These are phyloP conservation scores for Glarea lozoyensis DNA, from an alignment of 495 filamentous ascomycete species.

Conservation along the genomic window DNA sequence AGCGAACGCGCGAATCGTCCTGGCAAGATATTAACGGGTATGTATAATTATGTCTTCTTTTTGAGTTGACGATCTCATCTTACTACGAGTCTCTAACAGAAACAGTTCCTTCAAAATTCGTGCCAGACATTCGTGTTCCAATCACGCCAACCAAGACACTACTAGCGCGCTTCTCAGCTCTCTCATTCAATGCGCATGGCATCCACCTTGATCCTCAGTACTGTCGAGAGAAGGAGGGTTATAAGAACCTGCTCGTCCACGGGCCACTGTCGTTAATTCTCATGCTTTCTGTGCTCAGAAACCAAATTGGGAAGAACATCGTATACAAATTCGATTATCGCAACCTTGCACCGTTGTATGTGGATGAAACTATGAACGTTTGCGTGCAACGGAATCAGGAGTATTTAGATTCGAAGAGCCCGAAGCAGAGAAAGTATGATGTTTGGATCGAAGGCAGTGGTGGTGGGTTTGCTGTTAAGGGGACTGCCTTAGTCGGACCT, in stretches of 20 bases:
- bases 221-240: slow-evolving; percentile 60
- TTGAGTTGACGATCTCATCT: neutral
- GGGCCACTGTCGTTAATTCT: slow-evolving; percentile 75
- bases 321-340: slow-evolving; percentile 59
- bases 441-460: slow-evolving; percentile 58
- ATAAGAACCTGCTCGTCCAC: slow-evolving; percentile 70
- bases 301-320: slow-evolving; percentile 30
- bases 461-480: slow-evolving; percentile 55
- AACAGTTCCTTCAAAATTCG: slow-evolving; percentile 2
- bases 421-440: slow-evolving; percentile 35
- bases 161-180: slow-evolving; percentile 75
- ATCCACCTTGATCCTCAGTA: slow-evolving; percentile 78
- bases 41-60: slow-evolving; percentile 5
- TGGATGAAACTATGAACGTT: slow-evolving; percentile 51
- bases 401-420: no score
- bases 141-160: slow-evolving; percentile 16
- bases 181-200: slow-evolving; percentile 78
- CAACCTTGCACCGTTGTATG: slow-evolving; percentile 77
- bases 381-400: slow-evolving; percentile 35
- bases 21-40: slow-evolving; percentile 2
- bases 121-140: slow-evolving; percentile 10
- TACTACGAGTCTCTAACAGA: neutral
- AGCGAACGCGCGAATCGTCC: neutral
- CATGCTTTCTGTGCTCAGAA: slow-evolving; percentile 55
- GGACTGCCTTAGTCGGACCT: slow-evolving; percentile 24